Evolutionary conservation across 2,329 filamentous ascomycete genomes (phyloP).

Genomic region (Cercospora berteroae): DNA sequence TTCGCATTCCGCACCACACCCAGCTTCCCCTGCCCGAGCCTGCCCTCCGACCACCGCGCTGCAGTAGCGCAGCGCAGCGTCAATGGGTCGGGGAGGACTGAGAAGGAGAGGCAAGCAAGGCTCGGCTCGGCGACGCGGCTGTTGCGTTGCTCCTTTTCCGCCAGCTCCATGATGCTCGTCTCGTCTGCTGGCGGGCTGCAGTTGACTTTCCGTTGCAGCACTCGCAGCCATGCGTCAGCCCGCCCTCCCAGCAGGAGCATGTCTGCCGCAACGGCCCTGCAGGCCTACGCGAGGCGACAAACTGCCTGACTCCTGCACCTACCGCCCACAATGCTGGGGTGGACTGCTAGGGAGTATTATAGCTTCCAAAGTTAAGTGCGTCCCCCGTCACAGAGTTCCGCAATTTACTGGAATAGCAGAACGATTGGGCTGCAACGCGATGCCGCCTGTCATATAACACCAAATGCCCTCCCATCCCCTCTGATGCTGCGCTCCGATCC

Average conservation of each 20-base stretch:
- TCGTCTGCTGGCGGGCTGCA: slow-evolving; percentile 12
- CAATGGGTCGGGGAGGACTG: background rate
- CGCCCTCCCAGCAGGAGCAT: slow-evolving; percentile 21
- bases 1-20: background rate
- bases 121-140: slow-evolving; percentile 22
- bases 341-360: slow-evolving; percentile 23
- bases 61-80: background rate
- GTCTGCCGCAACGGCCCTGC: slow-evolving; percentile 22
- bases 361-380: slow-evolving; percentile 23
- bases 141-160: slow-evolving; percentile 23
- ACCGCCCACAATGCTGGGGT: slow-evolving; percentile 24
- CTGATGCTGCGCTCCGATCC: background rate
- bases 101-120: slow-evolving; percentile 11
- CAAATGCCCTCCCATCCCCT: background rate
- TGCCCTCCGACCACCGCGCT: background rate
- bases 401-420: slow-evolving; percentile 23
- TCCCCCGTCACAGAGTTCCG: slow-evolving; percentile 19
- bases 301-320: slow-evolving; percentile 27
- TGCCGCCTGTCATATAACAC: slow-evolving; percentile 5
- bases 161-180: slow-evolving; percentile 21
- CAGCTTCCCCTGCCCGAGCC: background rate
- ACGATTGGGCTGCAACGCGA: slow-evolving; percentile 14
- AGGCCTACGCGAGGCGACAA: slow-evolving; percentile 25
- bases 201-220: slow-evolving; percentile 20
- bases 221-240: slow-evolving; percentile 23